Conservation (phyloP, 177 flowering plant species). For the Tripterygium wilfordii region DNA sequence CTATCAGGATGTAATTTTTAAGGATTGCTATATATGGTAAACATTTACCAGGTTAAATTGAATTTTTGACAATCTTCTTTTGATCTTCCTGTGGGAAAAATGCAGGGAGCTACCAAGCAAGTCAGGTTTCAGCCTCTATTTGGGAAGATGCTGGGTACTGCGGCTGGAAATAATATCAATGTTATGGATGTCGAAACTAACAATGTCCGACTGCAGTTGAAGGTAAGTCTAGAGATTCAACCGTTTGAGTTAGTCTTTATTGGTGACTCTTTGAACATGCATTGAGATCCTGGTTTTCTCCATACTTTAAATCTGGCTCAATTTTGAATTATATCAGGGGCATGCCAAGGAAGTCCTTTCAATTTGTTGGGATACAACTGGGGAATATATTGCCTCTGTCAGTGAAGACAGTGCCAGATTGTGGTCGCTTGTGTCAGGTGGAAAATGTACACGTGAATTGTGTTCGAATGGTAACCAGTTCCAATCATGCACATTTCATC, state of each 20-base stretch:
- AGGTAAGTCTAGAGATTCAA: constrained; percentile 7
- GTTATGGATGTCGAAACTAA: constrained; percentile 38
- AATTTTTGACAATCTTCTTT: too few relatives aligned
- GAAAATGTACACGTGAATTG: constrained; percentile 14
- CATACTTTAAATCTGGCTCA: neutral
- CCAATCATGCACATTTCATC: constrained; percentile 26
- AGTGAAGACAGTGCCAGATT: constrained; percentile 23
- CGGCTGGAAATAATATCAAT: constrained; percentile 28
- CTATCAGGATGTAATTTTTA: too few relatives aligned
- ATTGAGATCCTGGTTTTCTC: neutral
- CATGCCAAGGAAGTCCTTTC: constrained; percentile 16
- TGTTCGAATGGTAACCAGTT: constrained; percentile 17
- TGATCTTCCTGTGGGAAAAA: neutral
- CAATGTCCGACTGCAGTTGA: constrained; percentile 1
- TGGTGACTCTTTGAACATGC: neutral
- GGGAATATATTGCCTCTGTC: constrained; percentile 18
- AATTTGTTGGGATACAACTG: constrained; percentile 21
- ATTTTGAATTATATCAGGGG: constrained; percentile 10
- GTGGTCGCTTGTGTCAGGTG: constrained; percentile 11
- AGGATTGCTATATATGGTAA: too few relatives aligned
- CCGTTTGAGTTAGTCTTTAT: neutral
- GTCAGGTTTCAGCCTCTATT: constrained; percentile 40
- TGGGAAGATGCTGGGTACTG: constrained; percentile 38
- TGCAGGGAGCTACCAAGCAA: constrained; percentile 32
- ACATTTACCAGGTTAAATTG: too few relatives aligned